Conservation (phyloP, 495 filamentous ascomycete genomes). For the Neurospora sp. region DNA sequence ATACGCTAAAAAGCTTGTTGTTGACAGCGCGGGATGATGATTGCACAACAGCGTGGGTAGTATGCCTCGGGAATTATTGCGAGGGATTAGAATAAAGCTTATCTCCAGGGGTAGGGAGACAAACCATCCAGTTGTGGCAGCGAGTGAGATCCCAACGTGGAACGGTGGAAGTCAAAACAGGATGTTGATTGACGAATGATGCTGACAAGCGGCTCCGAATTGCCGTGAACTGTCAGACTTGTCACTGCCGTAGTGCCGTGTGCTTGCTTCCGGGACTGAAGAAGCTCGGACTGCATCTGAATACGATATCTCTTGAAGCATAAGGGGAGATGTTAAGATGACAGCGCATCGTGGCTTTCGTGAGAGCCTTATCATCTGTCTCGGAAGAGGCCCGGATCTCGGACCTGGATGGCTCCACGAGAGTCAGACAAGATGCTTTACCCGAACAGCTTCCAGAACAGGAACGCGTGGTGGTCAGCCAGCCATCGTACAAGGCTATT, state of each 20-base stretch:
- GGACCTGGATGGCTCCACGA: neutral
- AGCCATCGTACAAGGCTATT: neutral
- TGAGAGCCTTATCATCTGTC: neutral
- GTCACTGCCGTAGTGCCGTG: neutral
- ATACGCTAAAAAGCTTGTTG: neutral
- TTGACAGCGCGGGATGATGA: neutral
- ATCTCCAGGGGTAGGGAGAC: neutral
- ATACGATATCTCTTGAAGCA: neutral
- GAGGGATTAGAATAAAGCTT: neutral
- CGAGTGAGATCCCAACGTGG: neutral
- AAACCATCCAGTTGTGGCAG: neutral
- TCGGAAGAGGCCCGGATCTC: neutral
- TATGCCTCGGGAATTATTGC: neutral
- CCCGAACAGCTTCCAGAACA: neutral
- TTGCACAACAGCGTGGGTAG: neutral
- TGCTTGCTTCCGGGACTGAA: neutral
- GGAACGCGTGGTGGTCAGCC: neutral
- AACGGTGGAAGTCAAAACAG: neutral
- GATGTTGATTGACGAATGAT: neutral
- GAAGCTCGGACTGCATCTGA: neutral
- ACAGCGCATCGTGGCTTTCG: neutral
- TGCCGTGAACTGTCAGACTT: neutral
- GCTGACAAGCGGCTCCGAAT: neutral
- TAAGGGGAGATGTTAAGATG: neutral
- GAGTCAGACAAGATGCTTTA: neutral